These are phyloP conservation scores for Xylaria sp. DNA, from an alignment of 2,329 filamentous ascomycete species.

Conservation along the genomic window DNA sequence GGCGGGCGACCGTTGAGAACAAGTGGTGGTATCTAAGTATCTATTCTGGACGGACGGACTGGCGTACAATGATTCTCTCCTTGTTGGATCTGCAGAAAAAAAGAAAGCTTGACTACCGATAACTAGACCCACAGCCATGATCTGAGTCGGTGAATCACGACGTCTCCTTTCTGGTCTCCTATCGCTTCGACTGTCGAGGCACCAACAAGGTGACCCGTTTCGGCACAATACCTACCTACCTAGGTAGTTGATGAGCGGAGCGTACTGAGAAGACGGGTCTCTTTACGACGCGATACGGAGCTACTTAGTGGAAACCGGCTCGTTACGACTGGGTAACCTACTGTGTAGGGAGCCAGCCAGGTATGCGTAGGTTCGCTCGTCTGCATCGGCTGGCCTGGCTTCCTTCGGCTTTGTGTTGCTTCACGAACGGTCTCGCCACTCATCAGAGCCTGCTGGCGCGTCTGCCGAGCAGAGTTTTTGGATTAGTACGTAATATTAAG, in stretches of 20 bases:
- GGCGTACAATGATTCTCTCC: slow-evolving; percentile 9
- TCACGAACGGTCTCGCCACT: slow-evolving; percentile 13
- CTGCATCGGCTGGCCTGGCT: slow-evolving; percentile 29
- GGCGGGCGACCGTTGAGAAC: slow-evolving; percentile 3
- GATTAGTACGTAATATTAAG: slow-evolving; percentile 33
- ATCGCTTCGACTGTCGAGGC: slow-evolving; percentile 11
- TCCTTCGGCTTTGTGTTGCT: slow-evolving; percentile 33
- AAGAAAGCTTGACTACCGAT: slow-evolving; percentile 22
- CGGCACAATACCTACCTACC: slow-evolving; percentile 1
- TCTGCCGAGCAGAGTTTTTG: slow-evolving; percentile 13
- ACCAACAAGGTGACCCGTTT: slow-evolving; percentile 16
- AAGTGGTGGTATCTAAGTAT: too few species aligned
- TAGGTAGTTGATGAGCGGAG: background rate
- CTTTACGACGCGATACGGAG: background rate
- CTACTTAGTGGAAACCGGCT: slow-evolving; percentile 15
- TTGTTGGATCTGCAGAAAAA: slow-evolving; percentile 23
- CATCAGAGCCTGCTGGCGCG: slow-evolving; percentile 1
- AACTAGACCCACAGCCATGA: slow-evolving; percentile 9
- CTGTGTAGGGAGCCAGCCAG: background rate
- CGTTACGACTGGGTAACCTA: background rate
- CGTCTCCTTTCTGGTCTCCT: slow-evolving; percentile 3
- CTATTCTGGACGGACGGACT: background rate
- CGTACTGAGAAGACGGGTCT: slow-evolving; percentile 6
- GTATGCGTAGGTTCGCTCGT: slow-evolving; percentile 2
- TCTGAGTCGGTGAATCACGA: slow-evolving; percentile 27